phyloP scores from a whole-genome alignment of 192 early-diverging fungal species.

The Umbelopsis vinacea region DNA sequence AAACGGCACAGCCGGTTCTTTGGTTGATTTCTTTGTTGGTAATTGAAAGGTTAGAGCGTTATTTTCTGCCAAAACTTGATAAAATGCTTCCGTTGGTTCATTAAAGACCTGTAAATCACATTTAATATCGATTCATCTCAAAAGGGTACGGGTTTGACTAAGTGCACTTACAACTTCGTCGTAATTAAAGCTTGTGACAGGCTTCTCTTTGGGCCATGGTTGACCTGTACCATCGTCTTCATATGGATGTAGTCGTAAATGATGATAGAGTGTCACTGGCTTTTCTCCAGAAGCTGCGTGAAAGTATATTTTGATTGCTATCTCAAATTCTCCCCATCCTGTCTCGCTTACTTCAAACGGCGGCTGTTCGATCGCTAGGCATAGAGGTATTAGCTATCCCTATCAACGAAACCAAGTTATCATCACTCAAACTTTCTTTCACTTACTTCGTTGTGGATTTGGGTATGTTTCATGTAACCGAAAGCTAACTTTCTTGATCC shows the following conservation, averaged over 20 bases:
- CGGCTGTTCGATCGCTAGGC: slow-evolving; percentile 73
- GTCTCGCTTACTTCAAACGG: slow-evolving; percentile 95
- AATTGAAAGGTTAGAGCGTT: slow-evolving; percentile 33
- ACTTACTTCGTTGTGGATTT: slow-evolving; percentile 67
- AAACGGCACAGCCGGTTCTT: slow-evolving; percentile 30
- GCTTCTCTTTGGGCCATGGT: slow-evolving; percentile 60
- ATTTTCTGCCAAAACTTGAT: slow-evolving; percentile 36
- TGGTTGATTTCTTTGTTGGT: slow-evolving; percentile 38
- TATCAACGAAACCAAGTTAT: too few relatives aligned
- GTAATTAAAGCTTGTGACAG: slow-evolving; percentile 76
- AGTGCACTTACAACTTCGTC: slow-evolving; percentile 71
- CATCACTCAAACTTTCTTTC: not conserved
- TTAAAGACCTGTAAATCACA: slow-evolving; percentile 37
- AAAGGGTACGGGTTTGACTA: not conserved
- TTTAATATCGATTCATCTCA: not conserved
- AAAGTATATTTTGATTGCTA: slow-evolving; percentile 91
- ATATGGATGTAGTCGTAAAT: slow-evolving; percentile 88
- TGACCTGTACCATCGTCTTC: slow-evolving; percentile 67
- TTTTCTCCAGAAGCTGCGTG: slow-evolving; percentile 76
- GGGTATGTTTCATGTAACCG: slow-evolving; percentile 96
- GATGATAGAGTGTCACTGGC: slow-evolving; percentile 84
- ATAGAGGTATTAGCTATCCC: not conserved
- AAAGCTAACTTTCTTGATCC: slow-evolving; percentile 89
- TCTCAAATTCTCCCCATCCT: slow-evolving; percentile 99
- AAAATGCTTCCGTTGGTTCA: slow-evolving; percentile 44